Percentiles rank a stretch among this genome's conserved stretches.
Evolutionary conservation across 2,329 filamentous ascomycete genomes (phyloP).

Genomic region (Madurella fahalii): DNA sequence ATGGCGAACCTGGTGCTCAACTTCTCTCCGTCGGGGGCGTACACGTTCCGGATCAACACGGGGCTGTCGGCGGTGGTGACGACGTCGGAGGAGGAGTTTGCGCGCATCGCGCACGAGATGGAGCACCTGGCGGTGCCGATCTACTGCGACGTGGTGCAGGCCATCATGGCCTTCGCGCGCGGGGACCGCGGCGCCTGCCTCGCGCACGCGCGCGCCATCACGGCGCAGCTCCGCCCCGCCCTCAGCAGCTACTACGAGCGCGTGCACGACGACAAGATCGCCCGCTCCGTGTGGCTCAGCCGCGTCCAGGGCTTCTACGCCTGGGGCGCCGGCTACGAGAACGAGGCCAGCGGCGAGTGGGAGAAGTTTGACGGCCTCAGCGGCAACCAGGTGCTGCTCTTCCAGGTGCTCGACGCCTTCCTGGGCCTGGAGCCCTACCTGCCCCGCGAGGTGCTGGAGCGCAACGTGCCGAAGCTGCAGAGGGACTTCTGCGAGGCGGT

Average conservation of each 20-base stretch:
- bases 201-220: constrained; percentile 20
- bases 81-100: constrained; percentile 31
- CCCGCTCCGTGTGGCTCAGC: constrained; percentile 30
- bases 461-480: constrained; percentile 29
- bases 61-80: constrained; percentile 28
- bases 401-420: constrained; percentile 35
- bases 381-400: constrained; percentile 34
- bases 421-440: constrained; percentile 33
- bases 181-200: constrained; percentile 22
- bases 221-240: constrained; percentile 22
- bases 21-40: constrained; percentile 27
- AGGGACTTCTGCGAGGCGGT: constrained; percentile 25
- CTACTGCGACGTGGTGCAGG: constrained; percentile 29
- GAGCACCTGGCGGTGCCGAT: constrained; percentile 29
- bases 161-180: constrained; percentile 25
- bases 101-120: constrained; percentile 29
- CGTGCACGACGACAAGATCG: constrained; percentile 28
- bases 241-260: constrained; percentile 29
- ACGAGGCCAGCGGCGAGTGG: constrained; percentile 20
- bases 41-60: constrained; percentile 31
- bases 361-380: constrained; percentile 34
- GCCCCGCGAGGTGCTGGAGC: constrained; percentile 15
- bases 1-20: constrained; percentile 32
- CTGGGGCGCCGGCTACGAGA: constrained; percentile 32
- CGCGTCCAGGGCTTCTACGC: constrained; percentile 35